Conservation (phyloP, 441 rosid genomes). For the Sinapis alba region DNA sequence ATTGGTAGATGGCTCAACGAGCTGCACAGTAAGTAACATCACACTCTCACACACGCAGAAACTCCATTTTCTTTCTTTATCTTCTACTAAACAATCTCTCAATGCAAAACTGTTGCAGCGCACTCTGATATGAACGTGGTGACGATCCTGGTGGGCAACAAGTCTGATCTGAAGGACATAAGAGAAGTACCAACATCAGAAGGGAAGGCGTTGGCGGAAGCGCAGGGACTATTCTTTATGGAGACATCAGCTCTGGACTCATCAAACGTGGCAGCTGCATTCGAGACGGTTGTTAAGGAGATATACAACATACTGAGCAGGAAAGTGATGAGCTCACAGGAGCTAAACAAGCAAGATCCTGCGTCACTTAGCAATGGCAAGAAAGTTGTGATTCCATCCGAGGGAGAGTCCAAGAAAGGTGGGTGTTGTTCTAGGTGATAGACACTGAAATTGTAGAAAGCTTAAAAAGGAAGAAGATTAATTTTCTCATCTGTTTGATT, state of each 20-base stretch:
- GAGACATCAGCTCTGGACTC: conserved; percentile 80
- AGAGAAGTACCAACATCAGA: conserved; percentile 69
- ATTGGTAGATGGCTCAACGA: conserved; percentile 81
- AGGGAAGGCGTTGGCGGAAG: conserved; percentile 69
- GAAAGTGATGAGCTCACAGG: conserved; percentile 87
- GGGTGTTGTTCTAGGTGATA: conserved; percentile 65
- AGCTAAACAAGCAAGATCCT: conserved; percentile 69
- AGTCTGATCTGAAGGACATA: conserved; percentile 67
- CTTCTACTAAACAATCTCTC: neutral
- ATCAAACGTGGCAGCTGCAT: conserved; percentile 65
- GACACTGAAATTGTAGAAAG: neutral
- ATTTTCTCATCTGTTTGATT: conserved; percentile 3
- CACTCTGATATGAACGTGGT: conserved; percentile 85
- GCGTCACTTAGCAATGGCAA: conserved; percentile 64
- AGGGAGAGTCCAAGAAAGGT: conserved; percentile 46
- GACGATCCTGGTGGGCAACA: conserved; percentile 75
- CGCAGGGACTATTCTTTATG: conserved; percentile 71
- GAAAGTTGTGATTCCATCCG: conserved; percentile 69
- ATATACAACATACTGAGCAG: conserved; percentile 81
- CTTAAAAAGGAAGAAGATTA: neutral
- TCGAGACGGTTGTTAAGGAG: conserved; percentile 73
- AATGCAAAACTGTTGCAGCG: conserved; percentile 47
- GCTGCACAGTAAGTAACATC: conserved; percentile 63
- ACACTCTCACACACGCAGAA: neutral
- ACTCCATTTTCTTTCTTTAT: neutral